Conservation (phyloP, 2,329 filamentous ascomycete genomes). For the Cytospora chrysosperma region DNA sequence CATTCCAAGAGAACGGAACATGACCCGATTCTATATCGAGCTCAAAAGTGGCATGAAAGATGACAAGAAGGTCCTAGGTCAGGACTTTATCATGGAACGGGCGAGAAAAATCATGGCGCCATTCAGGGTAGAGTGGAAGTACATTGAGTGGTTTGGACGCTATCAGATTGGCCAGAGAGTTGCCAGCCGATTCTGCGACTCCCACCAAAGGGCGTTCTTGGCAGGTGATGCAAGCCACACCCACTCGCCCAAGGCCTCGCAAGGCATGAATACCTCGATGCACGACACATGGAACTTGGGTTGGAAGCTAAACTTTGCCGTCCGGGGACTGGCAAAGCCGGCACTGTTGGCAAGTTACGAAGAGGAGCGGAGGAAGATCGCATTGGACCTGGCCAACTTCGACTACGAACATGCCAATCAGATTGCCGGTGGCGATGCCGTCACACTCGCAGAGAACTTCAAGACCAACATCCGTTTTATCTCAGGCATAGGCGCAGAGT, state of each 20-base stretch:
- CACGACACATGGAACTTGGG: constrained; percentile 47
- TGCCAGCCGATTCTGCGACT: constrained; percentile 57
- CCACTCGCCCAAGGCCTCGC: constrained; percentile 57
- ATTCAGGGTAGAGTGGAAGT: constrained; percentile 40
- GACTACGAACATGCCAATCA: constrained; percentile 49
- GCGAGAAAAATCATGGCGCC: constrained; percentile 46
- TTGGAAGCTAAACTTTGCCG: constrained; percentile 38
- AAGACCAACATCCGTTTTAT: constrained; percentile 66
- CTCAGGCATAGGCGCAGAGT: constrained; percentile 63
- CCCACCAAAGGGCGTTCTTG: constrained; percentile 52
- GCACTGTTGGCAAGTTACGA: constrained; percentile 50
- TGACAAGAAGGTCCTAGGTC: constrained; percentile 34
- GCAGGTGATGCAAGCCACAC: constrained; percentile 63
- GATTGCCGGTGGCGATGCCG: constrained; percentile 56
- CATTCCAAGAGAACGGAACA: constrained; percentile 57
- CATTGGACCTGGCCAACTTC: constrained; percentile 45
- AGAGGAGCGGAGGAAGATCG: constrained; percentile 48
- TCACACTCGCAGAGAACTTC: constrained; percentile 62
- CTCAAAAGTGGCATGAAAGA: constrained; percentile 28
- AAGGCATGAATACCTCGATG: constrained; percentile 46
- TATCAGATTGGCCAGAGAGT: constrained; percentile 59
- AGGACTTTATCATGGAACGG: constrained; percentile 58
- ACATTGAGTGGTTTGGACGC: constrained; percentile 55
- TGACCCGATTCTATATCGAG: constrained; percentile 47
- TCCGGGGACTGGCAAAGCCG: constrained; percentile 39